phyloP scores from a whole-genome alignment of 2,329 filamentous ascomycete genomes.

The Trichothecium roseum region DNA sequence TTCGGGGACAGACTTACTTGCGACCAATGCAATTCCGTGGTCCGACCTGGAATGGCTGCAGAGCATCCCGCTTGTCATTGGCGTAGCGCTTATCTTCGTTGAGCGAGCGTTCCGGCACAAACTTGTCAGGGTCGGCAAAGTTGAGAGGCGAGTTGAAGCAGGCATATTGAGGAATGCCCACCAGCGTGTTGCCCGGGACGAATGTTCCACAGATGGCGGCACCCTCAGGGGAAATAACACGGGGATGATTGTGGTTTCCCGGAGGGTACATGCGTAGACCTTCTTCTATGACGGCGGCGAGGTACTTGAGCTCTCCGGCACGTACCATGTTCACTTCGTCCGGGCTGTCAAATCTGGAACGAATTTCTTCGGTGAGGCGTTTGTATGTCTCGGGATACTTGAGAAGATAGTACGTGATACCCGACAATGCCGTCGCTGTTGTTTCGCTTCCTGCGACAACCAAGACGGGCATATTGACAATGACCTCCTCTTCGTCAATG shows the following conservation, averaged over 20 bases:
- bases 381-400: conserved; percentile 16
- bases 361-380: conserved; percentile 22
- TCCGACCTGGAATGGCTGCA: conserved; percentile 17
- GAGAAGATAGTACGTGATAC: conserved; percentile 14
- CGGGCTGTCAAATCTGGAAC: conserved; percentile 12
- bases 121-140: conserved; percentile 20
- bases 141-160: conserved; percentile 18
- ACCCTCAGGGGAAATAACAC: conserved; percentile 19
- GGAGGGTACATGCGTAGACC: conserved; percentile 24
- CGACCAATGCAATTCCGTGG: conserved; percentile 11
- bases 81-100: conserved; percentile 10
- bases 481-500: conserved; percentile 6
- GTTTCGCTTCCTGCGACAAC: conserved; percentile 17
- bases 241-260: conserved; percentile 7
- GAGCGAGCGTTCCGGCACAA: conserved; percentile 27
- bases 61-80: conserved; percentile 12
- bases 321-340: conserved; percentile 24
- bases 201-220: conserved; percentile 14
- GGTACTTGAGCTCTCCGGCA: conserved; percentile 14
- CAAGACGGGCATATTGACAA: conserved; percentile 9
- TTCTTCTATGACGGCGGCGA: conserved; percentile 27
- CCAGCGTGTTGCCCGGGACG: conserved; percentile 16
- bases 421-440: conserved; percentile 14
- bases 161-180: conserved; percentile 24
- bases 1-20: too few relatives aligned